Evolutionary conservation across 2,329 filamentous ascomycete species (phyloP), one percentile per base, ranked within the genome.

Genomic region (Aspergillus clavatus): DNA sequence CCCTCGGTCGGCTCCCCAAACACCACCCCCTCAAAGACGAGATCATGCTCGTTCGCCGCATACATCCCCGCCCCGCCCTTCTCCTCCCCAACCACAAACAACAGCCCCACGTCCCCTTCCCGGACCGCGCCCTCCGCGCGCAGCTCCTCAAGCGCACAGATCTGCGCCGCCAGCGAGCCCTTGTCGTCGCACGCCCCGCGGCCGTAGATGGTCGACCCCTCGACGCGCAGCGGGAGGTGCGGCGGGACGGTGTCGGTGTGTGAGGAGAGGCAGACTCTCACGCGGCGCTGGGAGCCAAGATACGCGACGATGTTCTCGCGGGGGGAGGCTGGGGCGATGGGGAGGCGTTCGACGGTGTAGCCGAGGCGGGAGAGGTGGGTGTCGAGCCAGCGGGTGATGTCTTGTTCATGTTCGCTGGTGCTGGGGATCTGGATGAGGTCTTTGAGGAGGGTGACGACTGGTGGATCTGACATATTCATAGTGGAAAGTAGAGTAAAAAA

Each of bases 191-290:
- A 60, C 84, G 78, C 12, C 60, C 68, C 88, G 24, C 88, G 81
- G 2, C 88, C 88, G 41, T 75, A 78, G 48, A 91, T 86, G 11
- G 66, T 72, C 27, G 72, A 59, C 12, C 62, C 59, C 40, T 56
- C 55, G 50, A 52, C 59, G 33, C 73, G 72, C 65, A 89, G 89
- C 0, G 83, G 83, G 47, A 87, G 84, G 62, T 80, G 81, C 0
- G 86, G 86, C 0, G 86, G 84, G 0, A 87, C 84, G 2, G 79
- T 79, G 40, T 68, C 64, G 57, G 95, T 91, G 64, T 95, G 89
- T 83, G 27, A 73, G 53, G 16, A 73, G 60, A 68, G 56, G 19
- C 66, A 61, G 16, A 64, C 56, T 11, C 66, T 56, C 3, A 62
- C 59, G 27, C 61, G 53, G 21, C 46, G 43, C 39, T 50, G 38